Base-by-base conservation (phyloP, 129 eudicot genomes). In the Tagetes patula region DNA sequence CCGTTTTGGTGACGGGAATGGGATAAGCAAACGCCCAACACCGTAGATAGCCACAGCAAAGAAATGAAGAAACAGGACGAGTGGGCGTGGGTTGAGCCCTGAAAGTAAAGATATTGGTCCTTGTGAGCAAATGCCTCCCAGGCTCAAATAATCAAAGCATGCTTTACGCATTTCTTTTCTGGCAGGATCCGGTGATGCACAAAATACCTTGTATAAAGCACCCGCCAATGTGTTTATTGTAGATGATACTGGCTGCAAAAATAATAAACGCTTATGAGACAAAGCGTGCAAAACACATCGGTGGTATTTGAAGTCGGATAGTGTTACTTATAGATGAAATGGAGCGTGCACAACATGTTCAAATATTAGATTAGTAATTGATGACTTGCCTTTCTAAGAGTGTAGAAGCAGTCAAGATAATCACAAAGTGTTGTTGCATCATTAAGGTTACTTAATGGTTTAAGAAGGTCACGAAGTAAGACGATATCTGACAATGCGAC, bases 401-500 rank as follows among this genome's bases (percentile, higher is more conserved):
- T 90, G 70, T 87, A 87, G 82, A 90, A 90, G 69, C 84, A 82
- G 69, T 89, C 89, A 13, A 84, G 89, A 75, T 81, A 86, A 32
- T 74, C 73, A 83, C 86, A 80, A 20, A 89, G 80, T 11, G 83
- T 65, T 4, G 94, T 49, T 4, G 94, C 72, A 41, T 82, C 90
- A 50, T 83, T 69, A 40, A 89, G 79, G 38, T 89, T 58, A 3
- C 48, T 69, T 71, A 86, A 32, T 1, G 87, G 89, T 63, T 86
- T 84, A 30, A 89, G 82, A 63, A 84, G 89, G 81, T 86, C 84
- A 11, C 92, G 87, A 38, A 89, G 84, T 12, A 86, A 52, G 50
- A 84, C 96, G 14, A 89, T 84, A 65, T 89, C 96, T 20, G 87
- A 82, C 20, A 89, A 74, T 20, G 96, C 96, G 0, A 89, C 96